Evolutionary conservation across 495 filamentous ascomycete genomes (phyloP).

Genomic region (Xylaria acuta): DNA sequence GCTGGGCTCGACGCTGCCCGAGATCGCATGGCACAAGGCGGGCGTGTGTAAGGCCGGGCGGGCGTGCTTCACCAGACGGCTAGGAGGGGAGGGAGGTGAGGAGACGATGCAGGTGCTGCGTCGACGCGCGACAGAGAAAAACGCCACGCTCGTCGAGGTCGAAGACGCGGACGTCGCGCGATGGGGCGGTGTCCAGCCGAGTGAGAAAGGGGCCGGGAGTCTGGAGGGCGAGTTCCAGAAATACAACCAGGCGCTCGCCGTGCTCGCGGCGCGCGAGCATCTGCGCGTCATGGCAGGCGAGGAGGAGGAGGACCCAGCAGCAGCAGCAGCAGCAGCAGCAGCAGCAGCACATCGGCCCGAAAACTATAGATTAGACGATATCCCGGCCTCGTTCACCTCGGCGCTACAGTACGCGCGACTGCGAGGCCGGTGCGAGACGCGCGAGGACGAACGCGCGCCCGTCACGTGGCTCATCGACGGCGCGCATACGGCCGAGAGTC

Average conservation of each 20-base stretch:
- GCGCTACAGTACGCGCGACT: slow-evolving; percentile 71
- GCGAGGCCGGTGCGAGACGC: slow-evolving; percentile 77
- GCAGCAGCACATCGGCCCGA: neutral
- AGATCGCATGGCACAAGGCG: slow-evolving; percentile 62
- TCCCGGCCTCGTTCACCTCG: slow-evolving; percentile 56
- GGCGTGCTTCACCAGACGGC: slow-evolving; percentile 46
- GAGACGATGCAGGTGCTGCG: slow-evolving; percentile 49
- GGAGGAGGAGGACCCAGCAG: too few relatives aligned
- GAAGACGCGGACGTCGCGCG: slow-evolving; percentile 41
- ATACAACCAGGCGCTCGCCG: slow-evolving; percentile 53
- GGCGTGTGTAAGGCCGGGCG: slow-evolving; percentile 54
- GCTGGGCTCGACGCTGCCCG: slow-evolving; percentile 53
- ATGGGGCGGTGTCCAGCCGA: slow-evolving; percentile 45
- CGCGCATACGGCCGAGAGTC: slow-evolving; percentile 86
- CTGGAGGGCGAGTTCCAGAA: slow-evolving; percentile 53
- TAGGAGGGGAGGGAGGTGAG: slow-evolving; percentile 13
- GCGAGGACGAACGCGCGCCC: slow-evolving; percentile 49
- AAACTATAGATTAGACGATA: neutral
- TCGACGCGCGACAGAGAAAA: slow-evolving; percentile 47
- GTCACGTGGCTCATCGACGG: slow-evolving; percentile 87
- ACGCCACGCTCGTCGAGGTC: slow-evolving; percentile 42
- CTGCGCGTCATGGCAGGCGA: slow-evolving; percentile 34
- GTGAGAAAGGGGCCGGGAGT: slow-evolving; percentile 9
- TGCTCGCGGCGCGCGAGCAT: slow-evolving; percentile 48
- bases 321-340: too few relatives aligned